Evolutionary conservation across 140 eudicot species (phyloP).

Genomic region (Flaveria floridana): DNA sequence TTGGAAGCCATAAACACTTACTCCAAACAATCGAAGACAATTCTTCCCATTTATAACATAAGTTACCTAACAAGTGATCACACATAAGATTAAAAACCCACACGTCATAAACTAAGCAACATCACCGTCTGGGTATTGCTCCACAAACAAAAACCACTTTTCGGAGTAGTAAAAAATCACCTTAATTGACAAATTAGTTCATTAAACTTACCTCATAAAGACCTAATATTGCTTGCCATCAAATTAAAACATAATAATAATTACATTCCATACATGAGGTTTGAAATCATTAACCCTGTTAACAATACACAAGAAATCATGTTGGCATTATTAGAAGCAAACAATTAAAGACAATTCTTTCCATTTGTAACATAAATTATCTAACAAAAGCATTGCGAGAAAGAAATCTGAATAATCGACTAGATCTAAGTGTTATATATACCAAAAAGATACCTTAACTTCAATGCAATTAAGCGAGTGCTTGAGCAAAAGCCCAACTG

Average conservation of each 20-base stretch:
- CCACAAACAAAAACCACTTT: slow-evolving; percentile 13
- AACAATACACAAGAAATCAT: slow-evolving; percentile 8
- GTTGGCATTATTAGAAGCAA: slow-evolving; percentile 13
- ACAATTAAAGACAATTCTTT: slow-evolving; percentile 6
- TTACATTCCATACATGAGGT: slow-evolving; percentile 11
- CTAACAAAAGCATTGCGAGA: background rate
- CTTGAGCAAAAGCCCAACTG: slow-evolving; percentile 9
- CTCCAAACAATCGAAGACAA: slow-evolving; percentile 9
- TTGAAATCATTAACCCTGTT: slow-evolving; percentile 9
- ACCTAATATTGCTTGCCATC: background rate
- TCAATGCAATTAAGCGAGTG: slow-evolving; percentile 19
- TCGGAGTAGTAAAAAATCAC: slow-evolving; percentile 11
- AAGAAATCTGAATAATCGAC: background rate
- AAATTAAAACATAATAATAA: slow-evolving; percentile 1
- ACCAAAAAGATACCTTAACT: slow-evolving; percentile 18
- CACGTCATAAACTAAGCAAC: slow-evolving; percentile 20
- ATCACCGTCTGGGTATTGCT: slow-evolving; percentile 4
- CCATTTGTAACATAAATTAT: slow-evolving; percentile 14
- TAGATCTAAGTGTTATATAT: slow-evolving; percentile 11
- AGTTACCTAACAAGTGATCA: background rate
- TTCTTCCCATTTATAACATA: slow-evolving; percentile 14
- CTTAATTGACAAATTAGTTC: slow-evolving; percentile 7
- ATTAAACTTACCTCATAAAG: slow-evolving; percentile 5
- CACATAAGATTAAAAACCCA: slow-evolving; percentile 8
- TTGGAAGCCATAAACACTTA: slow-evolving; percentile 14